These are phyloP conservation scores for Cerrena zonata DNA, from an alignment of 1,284 basidiomycete species.

Conservation along the genomic window DNA sequence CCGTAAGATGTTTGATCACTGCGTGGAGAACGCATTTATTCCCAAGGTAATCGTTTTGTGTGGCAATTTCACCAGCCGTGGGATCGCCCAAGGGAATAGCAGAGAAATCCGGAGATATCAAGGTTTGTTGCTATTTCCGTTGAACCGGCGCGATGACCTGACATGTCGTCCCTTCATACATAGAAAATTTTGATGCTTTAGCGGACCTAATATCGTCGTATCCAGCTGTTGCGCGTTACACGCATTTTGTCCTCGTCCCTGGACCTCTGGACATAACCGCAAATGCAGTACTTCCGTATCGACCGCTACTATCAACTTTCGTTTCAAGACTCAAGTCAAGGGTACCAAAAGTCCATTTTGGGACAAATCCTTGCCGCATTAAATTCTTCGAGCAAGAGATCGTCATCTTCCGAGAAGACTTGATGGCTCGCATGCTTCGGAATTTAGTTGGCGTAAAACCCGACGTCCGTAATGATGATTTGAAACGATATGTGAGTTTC, in stretches of 20 bases:
- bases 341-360: conserved; percentile 76
- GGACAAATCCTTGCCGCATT: conserved; percentile 89
- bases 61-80: conserved; percentile 87
- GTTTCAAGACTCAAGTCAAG: conserved; percentile 62
- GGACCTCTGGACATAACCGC: conserved; percentile 86
- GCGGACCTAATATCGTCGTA: conserved; percentile 82
- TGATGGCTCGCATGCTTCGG: conserved; percentile 90
- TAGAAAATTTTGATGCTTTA: conserved; percentile 82
- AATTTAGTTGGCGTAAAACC: conserved; percentile 86
- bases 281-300: conserved; percentile 73
- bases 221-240: conserved; percentile 67
- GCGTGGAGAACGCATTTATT: conserved; percentile 80
- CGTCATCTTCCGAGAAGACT: conserved; percentile 88
- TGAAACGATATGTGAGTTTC: conserved; percentile 77
- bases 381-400: conserved; percentile 96
- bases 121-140: conserved; percentile 41
- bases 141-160: too few relatives aligned
- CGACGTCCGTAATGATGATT: conserved; percentile 64
- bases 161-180: background rate
- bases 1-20: conserved; percentile 83
- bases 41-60: conserved; percentile 88
- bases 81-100: conserved; percentile 72
- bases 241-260: conserved; percentile 91
- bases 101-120: conserved; percentile 80
- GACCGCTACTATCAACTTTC: conserved; percentile 72